phyloP scores from a whole-genome alignment of 108 stramenopile genomes.

The Poteriospumella lacustris region DNA sequence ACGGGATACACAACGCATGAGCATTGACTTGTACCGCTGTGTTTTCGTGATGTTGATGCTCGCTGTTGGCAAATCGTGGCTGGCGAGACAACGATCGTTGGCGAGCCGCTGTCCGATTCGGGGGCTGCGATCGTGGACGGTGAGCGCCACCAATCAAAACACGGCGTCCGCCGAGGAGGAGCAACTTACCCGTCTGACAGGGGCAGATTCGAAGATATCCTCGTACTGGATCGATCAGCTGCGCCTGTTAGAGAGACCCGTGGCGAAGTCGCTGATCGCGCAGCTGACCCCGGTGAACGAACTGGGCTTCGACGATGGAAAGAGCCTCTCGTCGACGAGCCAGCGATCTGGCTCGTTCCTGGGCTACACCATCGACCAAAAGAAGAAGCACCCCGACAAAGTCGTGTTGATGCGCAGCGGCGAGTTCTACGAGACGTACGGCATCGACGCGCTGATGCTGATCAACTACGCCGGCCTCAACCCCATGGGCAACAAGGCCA shows the following conservation, averaged over 20 bases:
- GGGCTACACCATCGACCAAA: slow-evolving; percentile 37
- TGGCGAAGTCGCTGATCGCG: slow-evolving; percentile 7
- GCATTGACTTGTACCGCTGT: no score
- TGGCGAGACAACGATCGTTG: no score
- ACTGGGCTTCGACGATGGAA: neutral
- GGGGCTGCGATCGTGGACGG: no score
- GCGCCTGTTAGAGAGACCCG: neutral
- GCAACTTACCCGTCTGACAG: no score
- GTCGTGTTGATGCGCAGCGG: slow-evolving; percentile 75
- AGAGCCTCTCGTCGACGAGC: neutral
- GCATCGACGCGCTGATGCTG: slow-evolving; percentile 84
- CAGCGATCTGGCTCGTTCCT: slow-evolving; percentile 27
- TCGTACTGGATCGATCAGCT: slow-evolving; percentile 24
- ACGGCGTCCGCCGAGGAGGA: no score
- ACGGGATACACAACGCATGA: no score
- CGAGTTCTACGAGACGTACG: slow-evolving; percentile 93
- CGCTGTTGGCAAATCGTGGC: no score
- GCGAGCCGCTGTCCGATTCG: no score
- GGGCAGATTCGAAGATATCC: no score
- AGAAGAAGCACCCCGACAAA: slow-evolving; percentile 46
- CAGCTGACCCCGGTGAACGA: neutral
- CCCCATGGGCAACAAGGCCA: slow-evolving; percentile 81
- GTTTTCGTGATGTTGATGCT: no score
- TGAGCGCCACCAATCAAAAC: no score
- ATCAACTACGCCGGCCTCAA: slow-evolving; percentile 89